Evolutionary conservation across 139 green algal genomes (phyloP).

Genomic region (Tetraselmis chui): DNA sequence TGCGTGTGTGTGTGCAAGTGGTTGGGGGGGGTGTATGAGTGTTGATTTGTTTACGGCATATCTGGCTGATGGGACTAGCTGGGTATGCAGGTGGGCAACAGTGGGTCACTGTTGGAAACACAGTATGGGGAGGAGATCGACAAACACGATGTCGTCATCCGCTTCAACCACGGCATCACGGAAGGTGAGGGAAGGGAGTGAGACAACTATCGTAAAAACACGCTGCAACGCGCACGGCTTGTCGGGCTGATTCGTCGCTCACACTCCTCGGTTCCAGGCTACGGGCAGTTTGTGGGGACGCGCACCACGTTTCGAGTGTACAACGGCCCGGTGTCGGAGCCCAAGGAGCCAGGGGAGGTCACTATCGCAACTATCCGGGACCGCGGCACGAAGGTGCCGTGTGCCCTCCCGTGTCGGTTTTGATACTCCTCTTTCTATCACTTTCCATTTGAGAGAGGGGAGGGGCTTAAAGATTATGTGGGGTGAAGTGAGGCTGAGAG

Average conservation of each 20-base stretch:
- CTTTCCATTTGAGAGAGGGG: background rate
- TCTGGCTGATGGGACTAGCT: too few relatives aligned
- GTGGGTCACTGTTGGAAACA: background rate
- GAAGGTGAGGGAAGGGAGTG: too few relatives aligned
- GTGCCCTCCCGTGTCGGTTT: too few relatives aligned
- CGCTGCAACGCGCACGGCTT: background rate
- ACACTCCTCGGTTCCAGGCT: background rate
- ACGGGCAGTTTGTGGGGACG: slow-evolving; percentile 7
- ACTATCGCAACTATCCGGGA: slow-evolving; percentile 8
- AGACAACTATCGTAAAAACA: too few relatives aligned
- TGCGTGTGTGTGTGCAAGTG: too few relatives aligned
- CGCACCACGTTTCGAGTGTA: slow-evolving; percentile 5
- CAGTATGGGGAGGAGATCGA: slow-evolving; percentile 2
- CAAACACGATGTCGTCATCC: background rate
- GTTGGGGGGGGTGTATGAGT: too few relatives aligned
- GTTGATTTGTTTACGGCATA: too few relatives aligned
- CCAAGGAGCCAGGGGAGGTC: background rate
- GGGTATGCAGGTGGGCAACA: slow-evolving; percentile 1
- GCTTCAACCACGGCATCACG: background rate
- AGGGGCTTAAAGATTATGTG: background rate
- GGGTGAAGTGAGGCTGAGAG: background rate
- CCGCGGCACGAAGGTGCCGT: background rate
- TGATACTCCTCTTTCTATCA: too few relatives aligned
- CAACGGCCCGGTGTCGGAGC: slow-evolving; percentile 8
- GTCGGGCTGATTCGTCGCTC: background rate